Evolutionary conservation across 1,284 basidiomycete genomes (phyloP), one percentile per base, ranked within the genome.

Genomic region (Boletellus dicymbophilus): DNA sequence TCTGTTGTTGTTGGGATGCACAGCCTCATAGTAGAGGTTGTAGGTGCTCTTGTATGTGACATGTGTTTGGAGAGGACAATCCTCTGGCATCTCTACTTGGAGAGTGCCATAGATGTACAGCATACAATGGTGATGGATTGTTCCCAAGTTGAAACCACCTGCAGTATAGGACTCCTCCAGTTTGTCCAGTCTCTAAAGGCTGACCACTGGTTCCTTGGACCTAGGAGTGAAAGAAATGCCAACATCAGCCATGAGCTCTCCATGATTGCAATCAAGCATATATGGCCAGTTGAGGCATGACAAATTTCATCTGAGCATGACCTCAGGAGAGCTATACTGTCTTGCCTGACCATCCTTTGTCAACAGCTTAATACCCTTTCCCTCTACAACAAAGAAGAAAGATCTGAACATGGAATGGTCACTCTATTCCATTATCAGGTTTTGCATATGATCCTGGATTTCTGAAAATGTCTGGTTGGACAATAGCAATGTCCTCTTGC

Each of bases 361-460:
- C 26, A 8, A 44, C 2, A 53, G 44, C 44, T 59, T 59, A 31
- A 59, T 41, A 1, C 58, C 51, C 13, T 48, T 49, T 27, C 28
- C 15, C 12, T 59, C 54, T 0, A 47, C 4, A 1, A 54, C 44
- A n/a, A 59, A 59, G 21, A 59, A 59, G 16, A 59, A 59, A 3
- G 48, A 58, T 7, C 43, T 54, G 42, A 39, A 49, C 6, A 25
- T 13, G 28, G 10, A 34, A 2, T 3, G 15, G 5, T 40, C 38
- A 2, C 15, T 37, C 21, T 36, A 3, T 13, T n/a, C 15, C n/a
- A 6, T 16, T n/a, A 38, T 36, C 22, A 20, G 37, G 11, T 46
- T 18, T 16, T 30, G 6, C 20, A 46, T 41, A 7, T n/a, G 20
- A 16, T n/a, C 3, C 18, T 44, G 43, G 23, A 44, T 21, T 13